Conservation (phyloP, 2,329 filamentous ascomycete species). For the Pleurostoma richardsiae region DNA sequence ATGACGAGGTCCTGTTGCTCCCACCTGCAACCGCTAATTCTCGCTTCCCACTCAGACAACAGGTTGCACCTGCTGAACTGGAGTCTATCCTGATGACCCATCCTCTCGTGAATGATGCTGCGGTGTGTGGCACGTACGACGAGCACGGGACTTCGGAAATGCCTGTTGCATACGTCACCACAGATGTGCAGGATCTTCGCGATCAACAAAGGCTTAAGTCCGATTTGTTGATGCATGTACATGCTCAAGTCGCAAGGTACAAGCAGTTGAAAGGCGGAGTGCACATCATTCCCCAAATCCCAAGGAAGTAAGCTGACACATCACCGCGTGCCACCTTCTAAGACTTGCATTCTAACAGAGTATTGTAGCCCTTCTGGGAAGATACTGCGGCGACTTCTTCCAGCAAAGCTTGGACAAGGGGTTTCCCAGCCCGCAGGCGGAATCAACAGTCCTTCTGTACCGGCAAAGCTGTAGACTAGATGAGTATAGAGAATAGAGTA, state of each 20-base stretch:
- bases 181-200: background rate
- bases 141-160: conserved; percentile 6
- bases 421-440: background rate
- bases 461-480: background rate
- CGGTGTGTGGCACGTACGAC: conserved; percentile 6
- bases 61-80: conserved; percentile 6
- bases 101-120: conserved; percentile 3
- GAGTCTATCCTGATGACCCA: conserved; percentile 5
- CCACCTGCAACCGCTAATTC: background rate
- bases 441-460: background rate
- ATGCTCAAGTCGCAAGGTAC: conserved; percentile 4
- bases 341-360: no score
- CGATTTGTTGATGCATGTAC: background rate
- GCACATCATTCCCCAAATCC: conserved; percentile 2
- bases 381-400: conserved; percentile 6
- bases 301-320: conserved; percentile 3
- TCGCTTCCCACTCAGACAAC: background rate
- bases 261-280: conserved; percentile 5
- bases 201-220: conserved; percentile 1
- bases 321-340: background rate
- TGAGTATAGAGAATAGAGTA: background rate
- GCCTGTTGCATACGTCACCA: conserved; percentile 6
- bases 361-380: conserved; percentile 5
- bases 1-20: background rate
- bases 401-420: background rate